Evolutionary conservation across 257 asterid genomes (phyloP), one percentile per base, ranked within the genome.

Genomic region (Lavandula angustifolia): DNA sequence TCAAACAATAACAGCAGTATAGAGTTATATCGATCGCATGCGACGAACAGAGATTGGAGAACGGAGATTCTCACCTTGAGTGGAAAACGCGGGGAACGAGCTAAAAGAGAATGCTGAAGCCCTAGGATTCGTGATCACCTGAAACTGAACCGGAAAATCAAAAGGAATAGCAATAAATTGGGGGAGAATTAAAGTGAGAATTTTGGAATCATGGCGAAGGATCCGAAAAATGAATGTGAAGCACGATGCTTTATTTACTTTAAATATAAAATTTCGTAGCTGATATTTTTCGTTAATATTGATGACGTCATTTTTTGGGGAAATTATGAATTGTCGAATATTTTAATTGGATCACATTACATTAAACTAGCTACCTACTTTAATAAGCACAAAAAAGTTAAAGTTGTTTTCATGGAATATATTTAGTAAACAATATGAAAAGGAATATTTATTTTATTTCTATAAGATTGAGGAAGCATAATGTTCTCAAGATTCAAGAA

Each of bases 41-140:
- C 62, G 53, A 76, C 12, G 27, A 18, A 56, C n/a, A 62, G 51
- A 56, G 48, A 43, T 34, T 14, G 41, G 49, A 35, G 44, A 46
- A 29, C 49, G 35, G 42, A 27, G 33, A 38, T 60, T 48, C 62
- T 40, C 74, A 27, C 67, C 76, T 55, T 61, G 73, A 64, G 59
- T 69, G 64, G 44, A 50, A 54, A 64, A 44, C 42, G 71, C 9
- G 54, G 54, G 42, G 42, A 42, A 44, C 54, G 69, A 65, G 61
- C 63, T 33, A 18, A 40, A 56, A 37, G 17, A 46, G 72, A 52
- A 63, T 11, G 29, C 42, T 47, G 48, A 58, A 70, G 67, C 72
- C 77, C 76, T 74, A 70, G 40, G 61, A 47, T 22, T 49, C 50
- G 58, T n/a, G 67, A 73, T 72, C 73, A 57, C 73, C 56, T 7